These are phyloP conservation scores for Cinchona pubescens DNA, from an alignment of 257 asterid species.

Conservation along the genomic window DNA sequence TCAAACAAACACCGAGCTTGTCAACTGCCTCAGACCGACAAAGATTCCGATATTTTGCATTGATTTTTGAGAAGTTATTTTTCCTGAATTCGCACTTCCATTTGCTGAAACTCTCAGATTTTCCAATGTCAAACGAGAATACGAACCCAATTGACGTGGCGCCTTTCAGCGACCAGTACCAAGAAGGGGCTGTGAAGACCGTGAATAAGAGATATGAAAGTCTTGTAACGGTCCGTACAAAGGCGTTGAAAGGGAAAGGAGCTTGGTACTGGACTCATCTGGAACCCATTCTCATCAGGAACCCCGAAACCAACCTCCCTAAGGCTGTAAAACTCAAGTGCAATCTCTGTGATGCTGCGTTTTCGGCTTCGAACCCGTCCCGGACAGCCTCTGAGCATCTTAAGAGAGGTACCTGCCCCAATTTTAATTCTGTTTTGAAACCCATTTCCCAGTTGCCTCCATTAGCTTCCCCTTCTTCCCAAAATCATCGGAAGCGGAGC, in stretches of 20 bases:
- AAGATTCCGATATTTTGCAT: conserved; percentile 15
- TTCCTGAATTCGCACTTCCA: neutral
- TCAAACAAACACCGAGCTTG: conserved; percentile 23
- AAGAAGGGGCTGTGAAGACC: conserved; percentile 55
- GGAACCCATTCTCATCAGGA: conserved; percentile 65
- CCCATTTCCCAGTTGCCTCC: conserved; percentile 71
- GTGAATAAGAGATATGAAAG: conserved; percentile 71
- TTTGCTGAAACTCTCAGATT: neutral
- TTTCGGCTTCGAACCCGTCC: conserved; percentile 86
- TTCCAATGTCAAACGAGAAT: conserved; percentile 46
- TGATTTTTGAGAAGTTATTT: neutral
- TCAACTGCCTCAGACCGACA: conserved; percentile 26
- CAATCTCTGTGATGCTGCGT: conserved; percentile 59
- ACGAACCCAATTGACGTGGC: conserved; percentile 36
- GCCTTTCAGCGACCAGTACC: conserved; percentile 35
- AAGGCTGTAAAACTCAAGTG: conserved; percentile 86
- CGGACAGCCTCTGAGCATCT: conserved; percentile 87
- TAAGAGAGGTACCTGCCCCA: conserved; percentile 73
- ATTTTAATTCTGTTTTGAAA: conserved; percentile 49
- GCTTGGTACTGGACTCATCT: conserved; percentile 98
- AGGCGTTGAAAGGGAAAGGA: conserved; percentile 90
- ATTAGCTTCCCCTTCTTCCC: conserved; percentile 67
- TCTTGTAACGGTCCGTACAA: conserved; percentile 59
- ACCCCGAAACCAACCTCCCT: conserved; percentile 61
- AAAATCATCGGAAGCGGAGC: conserved; percentile 55